phyloP scores from a whole-genome alignment of 495 filamentous ascomycete species.

The Bombardia bombarda region DNA sequence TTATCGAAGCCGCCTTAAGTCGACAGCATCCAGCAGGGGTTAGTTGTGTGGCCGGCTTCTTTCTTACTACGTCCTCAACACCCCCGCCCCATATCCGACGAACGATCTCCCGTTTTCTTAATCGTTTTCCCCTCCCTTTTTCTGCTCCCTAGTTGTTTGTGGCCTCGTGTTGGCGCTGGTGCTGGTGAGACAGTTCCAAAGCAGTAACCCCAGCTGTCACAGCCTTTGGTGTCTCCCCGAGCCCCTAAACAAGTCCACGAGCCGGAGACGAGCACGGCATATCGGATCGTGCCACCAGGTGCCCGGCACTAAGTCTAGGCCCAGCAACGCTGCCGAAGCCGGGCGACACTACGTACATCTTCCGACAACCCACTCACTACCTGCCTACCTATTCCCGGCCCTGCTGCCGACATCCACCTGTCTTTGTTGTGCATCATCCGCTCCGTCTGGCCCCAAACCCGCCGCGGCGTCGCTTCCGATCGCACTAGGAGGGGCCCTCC shows the following conservation, averaged over 20 bases:
- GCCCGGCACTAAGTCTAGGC: constrained; percentile 10
- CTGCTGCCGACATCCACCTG: constrained; percentile 24
- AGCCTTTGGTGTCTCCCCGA: not conserved
- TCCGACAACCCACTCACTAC: no score
- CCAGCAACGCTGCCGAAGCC: constrained; percentile 12
- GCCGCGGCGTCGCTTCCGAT: constrained; percentile 23
- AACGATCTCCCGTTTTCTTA: constrained; percentile 13
- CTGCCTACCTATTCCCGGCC: not conserved
- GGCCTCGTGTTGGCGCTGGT: no score
- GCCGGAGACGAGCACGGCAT: constrained; percentile 16
- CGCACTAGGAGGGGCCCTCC: constrained; percentile 11
- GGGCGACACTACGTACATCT: constrained; percentile 1
- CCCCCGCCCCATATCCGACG: constrained; percentile 20
- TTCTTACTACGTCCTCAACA: not conserved
- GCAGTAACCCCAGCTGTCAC: no score
- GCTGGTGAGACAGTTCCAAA: no score
- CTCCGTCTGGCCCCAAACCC: constrained; percentile 14
- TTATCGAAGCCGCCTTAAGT: no score
- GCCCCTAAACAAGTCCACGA: not conserved
- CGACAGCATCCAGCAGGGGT: constrained; percentile 10
- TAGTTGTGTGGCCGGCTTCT: constrained; percentile 12
- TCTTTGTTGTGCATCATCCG: constrained; percentile 26
- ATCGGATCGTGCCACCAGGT: constrained; percentile 24
- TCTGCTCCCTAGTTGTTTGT: not conserved
- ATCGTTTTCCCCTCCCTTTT: constrained; percentile 6